Evolutionary conservation across 2,329 filamentous ascomycete species (phyloP).

Genomic region (Hypoxylon sp.): DNA sequence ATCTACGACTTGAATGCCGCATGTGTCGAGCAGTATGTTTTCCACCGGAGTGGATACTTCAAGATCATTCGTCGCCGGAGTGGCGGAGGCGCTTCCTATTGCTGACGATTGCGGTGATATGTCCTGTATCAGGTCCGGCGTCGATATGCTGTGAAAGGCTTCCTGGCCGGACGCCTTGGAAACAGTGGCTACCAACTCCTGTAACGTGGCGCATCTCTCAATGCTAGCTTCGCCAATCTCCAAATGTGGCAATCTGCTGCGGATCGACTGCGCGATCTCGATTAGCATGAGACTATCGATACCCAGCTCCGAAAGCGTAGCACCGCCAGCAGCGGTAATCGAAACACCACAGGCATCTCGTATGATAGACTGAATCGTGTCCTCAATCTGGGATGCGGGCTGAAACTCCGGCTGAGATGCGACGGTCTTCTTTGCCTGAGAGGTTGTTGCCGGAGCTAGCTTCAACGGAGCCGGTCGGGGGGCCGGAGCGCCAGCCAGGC

Average conservation of each 20-base stretch:
- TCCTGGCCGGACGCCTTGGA: slow-evolving; percentile 8
- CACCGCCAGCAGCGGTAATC: slow-evolving; percentile 1
- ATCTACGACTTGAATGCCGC: slow-evolving; percentile 42
- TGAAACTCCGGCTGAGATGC: background rate
- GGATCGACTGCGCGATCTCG: slow-evolving; percentile 39
- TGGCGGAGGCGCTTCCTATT: background rate
- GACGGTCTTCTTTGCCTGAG: background rate
- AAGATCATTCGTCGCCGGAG: background rate
- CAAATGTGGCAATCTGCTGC: slow-evolving; percentile 15
- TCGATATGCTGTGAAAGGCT: slow-evolving; percentile 29
- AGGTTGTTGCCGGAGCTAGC: background rate
- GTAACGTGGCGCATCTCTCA: slow-evolving; percentile 23
- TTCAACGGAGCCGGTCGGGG: background rate
- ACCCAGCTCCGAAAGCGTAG: slow-evolving; percentile 41
- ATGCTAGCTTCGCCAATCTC: slow-evolving; percentile 15
- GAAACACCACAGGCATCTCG: slow-evolving; percentile 10
- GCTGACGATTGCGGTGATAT: slow-evolving; percentile 4
- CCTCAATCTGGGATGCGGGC: slow-evolving; percentile 7
- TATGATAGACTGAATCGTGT: slow-evolving; percentile 11
- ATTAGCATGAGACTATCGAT: slow-evolving; percentile 47
- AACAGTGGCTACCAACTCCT: slow-evolving; percentile 11
- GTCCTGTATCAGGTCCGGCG: slow-evolving; percentile 5
- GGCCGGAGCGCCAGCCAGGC: background rate
- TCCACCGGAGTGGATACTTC: slow-evolving; percentile 19
- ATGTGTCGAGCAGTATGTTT: slow-evolving; percentile 41